phyloP scores from a whole-genome alignment of 345 rosid genomes.

The Pseudoturritis turrita region DNA sequence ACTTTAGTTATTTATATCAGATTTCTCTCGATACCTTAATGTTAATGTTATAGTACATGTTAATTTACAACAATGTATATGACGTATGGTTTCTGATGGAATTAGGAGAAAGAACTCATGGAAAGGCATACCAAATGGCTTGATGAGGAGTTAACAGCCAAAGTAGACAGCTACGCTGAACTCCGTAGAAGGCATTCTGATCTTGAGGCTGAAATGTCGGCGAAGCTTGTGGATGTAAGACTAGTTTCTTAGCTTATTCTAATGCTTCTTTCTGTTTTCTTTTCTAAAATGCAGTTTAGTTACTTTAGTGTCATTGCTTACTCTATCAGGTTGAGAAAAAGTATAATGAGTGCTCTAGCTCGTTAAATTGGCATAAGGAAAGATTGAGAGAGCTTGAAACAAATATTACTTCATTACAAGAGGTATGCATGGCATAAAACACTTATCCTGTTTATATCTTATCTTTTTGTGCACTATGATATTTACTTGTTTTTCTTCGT shows the following conservation, averaged over 20 bases:
- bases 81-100: conserved; percentile 18
- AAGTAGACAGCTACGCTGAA: conserved; percentile 58
- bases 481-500: conserved; percentile 26
- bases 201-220: conserved; percentile 74
- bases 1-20: neutral
- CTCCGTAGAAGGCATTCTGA: conserved; percentile 61
- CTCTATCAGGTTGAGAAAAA: conserved; percentile 53
- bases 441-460: neutral
- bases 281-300: neutral
- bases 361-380: conserved; percentile 73
- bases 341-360: conserved; percentile 53
- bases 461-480: neutral
- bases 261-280: neutral
- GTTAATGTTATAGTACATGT: neutral
- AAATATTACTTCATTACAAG: conserved; percentile 50
- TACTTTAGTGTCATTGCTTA: neutral
- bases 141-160: conserved; percentile 76
- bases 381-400: conserved; percentile 68
- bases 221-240: conserved; percentile 71
- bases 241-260: neutral
- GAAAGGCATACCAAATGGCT: conserved; percentile 91
- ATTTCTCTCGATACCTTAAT: neutral
- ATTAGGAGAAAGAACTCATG: conserved; percentile 86
- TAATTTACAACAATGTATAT: neutral
- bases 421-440: conserved; percentile 39